phyloP scores from a whole-genome alignment of 345 rosid species.

The Limnanthes douglasii region DNA sequence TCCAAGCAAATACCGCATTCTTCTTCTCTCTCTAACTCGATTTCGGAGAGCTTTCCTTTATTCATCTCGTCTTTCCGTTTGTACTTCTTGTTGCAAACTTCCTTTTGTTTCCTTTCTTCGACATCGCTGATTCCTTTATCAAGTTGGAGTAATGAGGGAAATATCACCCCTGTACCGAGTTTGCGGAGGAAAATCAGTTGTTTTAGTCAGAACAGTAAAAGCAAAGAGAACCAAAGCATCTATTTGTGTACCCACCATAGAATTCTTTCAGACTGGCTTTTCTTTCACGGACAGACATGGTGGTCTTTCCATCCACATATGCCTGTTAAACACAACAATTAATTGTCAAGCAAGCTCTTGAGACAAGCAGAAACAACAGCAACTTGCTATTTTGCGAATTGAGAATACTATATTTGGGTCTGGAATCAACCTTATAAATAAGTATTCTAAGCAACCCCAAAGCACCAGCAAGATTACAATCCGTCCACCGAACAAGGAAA shows the following conservation, averaged over 20 bases:
- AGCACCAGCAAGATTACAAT: constrained; percentile 76
- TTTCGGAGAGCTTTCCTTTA: constrained; percentile 58
- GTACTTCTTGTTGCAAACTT: constrained; percentile 44
- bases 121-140: constrained; percentile 59
- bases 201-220: neutral
- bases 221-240: neutral
- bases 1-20: constrained; percentile 96
- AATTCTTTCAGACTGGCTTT: constrained; percentile 80
- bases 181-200: neutral
- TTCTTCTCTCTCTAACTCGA: constrained; percentile 77
- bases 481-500: constrained; percentile 95
- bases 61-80: constrained; percentile 25
- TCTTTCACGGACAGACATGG: constrained; percentile 72
- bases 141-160: constrained; percentile 78
- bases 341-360: neutral
- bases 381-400: neutral
- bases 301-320: constrained; percentile 84
- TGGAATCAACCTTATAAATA: constrained; percentile 49
- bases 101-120: constrained; percentile 69
- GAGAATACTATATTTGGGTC: neutral
- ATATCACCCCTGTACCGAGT: constrained; percentile 69
- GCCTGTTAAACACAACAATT: constrained; percentile 26
- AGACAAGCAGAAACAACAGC: constrained; percentile 1
- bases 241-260: constrained; percentile 38
- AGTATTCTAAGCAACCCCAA: constrained; percentile 86